Conservation (phyloP, 768 basidiomycete genomes). For the Pleurotus cornucopiae region DNA sequence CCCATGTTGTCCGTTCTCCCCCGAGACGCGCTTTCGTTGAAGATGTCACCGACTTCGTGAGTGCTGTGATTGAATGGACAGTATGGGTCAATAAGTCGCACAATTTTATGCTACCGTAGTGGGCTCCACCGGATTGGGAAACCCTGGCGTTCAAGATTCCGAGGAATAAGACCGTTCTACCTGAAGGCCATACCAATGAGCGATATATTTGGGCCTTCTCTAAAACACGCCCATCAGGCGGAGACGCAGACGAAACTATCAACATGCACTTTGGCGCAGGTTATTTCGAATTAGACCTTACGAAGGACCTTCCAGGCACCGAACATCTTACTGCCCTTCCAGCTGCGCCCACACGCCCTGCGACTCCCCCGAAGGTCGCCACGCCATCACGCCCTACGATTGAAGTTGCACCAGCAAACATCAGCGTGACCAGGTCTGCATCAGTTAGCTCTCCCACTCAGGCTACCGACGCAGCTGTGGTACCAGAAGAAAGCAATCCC, state of each 20-base stretch:
- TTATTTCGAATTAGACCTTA: conserved; percentile 26
- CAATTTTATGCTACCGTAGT: neutral
- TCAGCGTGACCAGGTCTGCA: neutral
- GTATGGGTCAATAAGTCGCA: neutral
- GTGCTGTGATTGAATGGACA: conserved; percentile 24
- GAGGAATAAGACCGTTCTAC: conserved; percentile 23
- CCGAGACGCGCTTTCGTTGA: conserved; percentile 38
- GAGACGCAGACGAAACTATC: conserved; percentile 25
- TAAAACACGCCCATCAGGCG: conserved; percentile 14
- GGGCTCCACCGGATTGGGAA: conserved; percentile 22
- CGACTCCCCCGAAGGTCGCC: neutral
- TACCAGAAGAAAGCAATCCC: neutral
- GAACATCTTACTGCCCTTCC: conserved; percentile 7
- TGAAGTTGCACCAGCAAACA: neutral
- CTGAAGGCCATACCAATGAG: conserved; percentile 10
- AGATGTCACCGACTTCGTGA: conserved; percentile 19
- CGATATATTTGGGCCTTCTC: conserved; percentile 6
- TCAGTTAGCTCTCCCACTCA: neutral
- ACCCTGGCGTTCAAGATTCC: conserved; percentile 40
- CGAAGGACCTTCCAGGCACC: conserved; percentile 18
- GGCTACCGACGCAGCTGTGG: neutral
- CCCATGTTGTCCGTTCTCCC: conserved; percentile 37
- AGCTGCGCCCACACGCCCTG: neutral
- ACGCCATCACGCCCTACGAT: conserved; percentile 7
- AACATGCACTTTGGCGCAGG: conserved; percentile 32